phyloP scores from a whole-genome alignment of 2,329 filamentous ascomycete species.

The Penicillium italicum region DNA sequence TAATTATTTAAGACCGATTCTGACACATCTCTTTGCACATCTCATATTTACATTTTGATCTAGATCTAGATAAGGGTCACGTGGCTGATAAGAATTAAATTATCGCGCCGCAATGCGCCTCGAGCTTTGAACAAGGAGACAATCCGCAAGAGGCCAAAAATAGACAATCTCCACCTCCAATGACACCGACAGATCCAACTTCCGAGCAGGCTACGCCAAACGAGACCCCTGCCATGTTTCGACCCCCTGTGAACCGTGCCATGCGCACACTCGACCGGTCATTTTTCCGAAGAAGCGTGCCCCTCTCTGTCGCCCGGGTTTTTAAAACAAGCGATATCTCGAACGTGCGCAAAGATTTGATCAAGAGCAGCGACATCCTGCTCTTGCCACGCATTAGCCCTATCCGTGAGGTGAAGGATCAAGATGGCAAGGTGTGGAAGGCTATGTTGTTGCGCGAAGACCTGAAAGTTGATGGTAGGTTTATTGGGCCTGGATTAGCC shows the following conservation, averaged over 20 bases:
- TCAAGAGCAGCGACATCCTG: conserved; percentile 64
- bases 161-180: conserved; percentile 11
- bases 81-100: conserved; percentile 26
- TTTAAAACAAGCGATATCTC: conserved; percentile 72
- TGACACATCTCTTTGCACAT: neutral
- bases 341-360: conserved; percentile 63
- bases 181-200: conserved; percentile 19
- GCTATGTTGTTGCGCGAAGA: conserved; percentile 40
- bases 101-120: conserved; percentile 11
- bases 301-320: conserved; percentile 73
- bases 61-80: conserved; percentile 13
- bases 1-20: neutral
- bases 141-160: neutral
- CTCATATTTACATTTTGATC: neutral
- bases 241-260: conserved; percentile 74
- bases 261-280: conserved; percentile 77
- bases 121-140: conserved; percentile 4
- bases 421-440: conserved; percentile 43
- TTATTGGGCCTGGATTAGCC: neutral
- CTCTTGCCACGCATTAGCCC: conserved; percentile 59
- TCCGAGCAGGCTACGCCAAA: conserved; percentile 18
- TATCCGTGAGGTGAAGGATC: conserved; percentile 57
- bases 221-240: conserved; percentile 56
- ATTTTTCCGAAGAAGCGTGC: conserved; percentile 74
- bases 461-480: conserved; percentile 42